phyloP scores from a whole-genome alignment of 768 basidiomycete genomes.

The Mrakia gelida region DNA sequence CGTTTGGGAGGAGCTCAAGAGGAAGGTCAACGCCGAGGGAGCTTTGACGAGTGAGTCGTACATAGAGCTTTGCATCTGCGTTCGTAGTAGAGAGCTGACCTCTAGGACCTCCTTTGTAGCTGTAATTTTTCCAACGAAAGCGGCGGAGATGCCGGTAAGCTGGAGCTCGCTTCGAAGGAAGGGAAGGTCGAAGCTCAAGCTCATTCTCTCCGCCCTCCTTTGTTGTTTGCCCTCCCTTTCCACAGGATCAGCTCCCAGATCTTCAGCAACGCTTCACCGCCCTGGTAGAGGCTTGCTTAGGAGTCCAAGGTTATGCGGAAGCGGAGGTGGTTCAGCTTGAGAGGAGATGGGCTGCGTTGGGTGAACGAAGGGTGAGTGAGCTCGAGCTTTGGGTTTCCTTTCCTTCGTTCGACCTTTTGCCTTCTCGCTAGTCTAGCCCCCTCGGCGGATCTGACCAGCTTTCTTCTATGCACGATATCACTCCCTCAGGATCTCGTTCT shows the following conservation, averaged over 20 bases:
- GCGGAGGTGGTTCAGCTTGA: neutral
- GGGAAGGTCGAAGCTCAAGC: neutral
- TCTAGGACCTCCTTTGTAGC: neutral
- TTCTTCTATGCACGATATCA: no score
- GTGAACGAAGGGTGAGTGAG: slow-evolving; percentile 6
- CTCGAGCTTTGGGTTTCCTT: neutral
- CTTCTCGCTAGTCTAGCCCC: neutral
- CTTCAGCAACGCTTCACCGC: neutral
- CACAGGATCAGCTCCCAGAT: neutral
- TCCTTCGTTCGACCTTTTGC: neutral
- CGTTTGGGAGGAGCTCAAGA: slow-evolving; percentile 4
- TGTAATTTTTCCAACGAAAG: neutral
- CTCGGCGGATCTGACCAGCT: neutral
- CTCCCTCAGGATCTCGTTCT: neutral
- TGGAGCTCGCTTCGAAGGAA: neutral
- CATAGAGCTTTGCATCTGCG: neutral
- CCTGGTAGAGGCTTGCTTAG: neutral
- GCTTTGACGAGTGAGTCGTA: neutral
- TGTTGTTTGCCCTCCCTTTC: neutral
- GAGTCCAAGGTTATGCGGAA: neutral
- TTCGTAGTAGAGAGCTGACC: neutral
- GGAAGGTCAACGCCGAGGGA: neutral
- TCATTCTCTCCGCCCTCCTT: neutral
- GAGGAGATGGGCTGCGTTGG: neutral
- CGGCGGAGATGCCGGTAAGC: neutral